Evolutionary conservation across 179 eudicot genomes (phyloP), one percentile per base, ranked within the genome.

Genomic region (Pouteria campechiana): DNA sequence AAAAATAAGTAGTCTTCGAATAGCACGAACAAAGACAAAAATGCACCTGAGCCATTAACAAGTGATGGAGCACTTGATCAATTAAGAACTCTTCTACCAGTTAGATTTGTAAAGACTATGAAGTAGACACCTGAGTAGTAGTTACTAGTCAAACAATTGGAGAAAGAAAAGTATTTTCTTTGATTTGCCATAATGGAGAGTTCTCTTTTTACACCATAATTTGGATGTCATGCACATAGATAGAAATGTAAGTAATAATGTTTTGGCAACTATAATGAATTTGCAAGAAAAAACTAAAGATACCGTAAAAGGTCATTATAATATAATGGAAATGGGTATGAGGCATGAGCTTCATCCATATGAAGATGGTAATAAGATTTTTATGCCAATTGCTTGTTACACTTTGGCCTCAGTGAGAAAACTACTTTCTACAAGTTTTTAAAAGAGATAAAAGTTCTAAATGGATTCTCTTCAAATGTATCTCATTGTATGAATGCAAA

Each of bases 151-250:
- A 10, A 11, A 46, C 18, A 51, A 51, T 19, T 51, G 47, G 56
- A 29, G 10, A 1, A 51, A 51, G 30, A 39, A 40, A 29, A 28
- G 38, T 18, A 28, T 40, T 12, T 39, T 39, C 4, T 39, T 27
- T 37, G 31, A 51, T 13, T 23, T 39, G 7, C 46, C 39, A 12
- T 28, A 51, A 7, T 51, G 38, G 46, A 39, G 21, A 13, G 22
- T 8, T n/a, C 20, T 51, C 5, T n/a, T 17, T 2, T 3, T 51
- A n/a, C 2, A 30, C 0, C 56, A 51, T 40, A 51, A 51, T 12
- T 16, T 51, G 0, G 47, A 51, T 40, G 37, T 39, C 5, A 51
- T 51, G 56, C 56, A 51, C 13, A 51, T 40, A 5, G 47, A 51
- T 14, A 51, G 32, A 12, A 40, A 51, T 30, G 32, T 51, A 18